Evolutionary conservation across 2,329 filamentous ascomycete genomes (phyloP).

Genomic region (Cercospora sp.): DNA sequence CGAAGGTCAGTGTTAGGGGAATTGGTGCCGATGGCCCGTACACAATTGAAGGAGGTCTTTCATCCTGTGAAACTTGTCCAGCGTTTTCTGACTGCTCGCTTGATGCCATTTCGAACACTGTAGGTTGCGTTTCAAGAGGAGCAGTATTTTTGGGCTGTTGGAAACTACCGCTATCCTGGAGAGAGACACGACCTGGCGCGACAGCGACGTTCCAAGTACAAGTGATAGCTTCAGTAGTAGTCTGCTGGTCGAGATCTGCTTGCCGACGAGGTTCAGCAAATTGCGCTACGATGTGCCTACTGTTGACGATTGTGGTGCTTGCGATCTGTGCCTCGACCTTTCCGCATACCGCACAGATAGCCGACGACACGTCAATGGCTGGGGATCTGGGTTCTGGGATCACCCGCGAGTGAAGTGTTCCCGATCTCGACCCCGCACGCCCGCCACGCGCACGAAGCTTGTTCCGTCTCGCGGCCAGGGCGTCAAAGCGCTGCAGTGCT

Average conservation of each 20-base stretch:
- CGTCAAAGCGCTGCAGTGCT: background rate
- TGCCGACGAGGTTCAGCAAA: background rate
- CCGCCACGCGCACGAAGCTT: constrained; percentile 8
- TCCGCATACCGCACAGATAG: background rate
- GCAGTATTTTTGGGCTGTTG: background rate
- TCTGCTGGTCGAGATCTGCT: constrained; percentile 1
- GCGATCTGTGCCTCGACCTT: background rate
- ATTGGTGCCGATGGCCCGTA: constrained; percentile 33
- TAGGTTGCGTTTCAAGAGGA: background rate
- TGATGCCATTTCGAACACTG: constrained; percentile 14
- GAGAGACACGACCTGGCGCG: background rate
- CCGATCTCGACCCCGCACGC: background rate
- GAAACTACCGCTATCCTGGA: background rate
- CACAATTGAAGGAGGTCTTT: constrained; percentile 32
- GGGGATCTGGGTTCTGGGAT: background rate
- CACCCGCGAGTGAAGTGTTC: background rate
- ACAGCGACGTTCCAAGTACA: background rate
- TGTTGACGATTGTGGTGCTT: background rate
- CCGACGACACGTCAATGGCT: constrained; percentile 12
- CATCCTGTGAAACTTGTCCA: constrained; percentile 19
- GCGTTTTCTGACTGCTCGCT: background rate
- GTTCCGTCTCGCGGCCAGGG: background rate
- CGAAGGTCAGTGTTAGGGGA: constrained; percentile 35
- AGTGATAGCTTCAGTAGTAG: background rate
- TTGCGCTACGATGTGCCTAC: constrained; percentile 1